Evolutionary conservation across 306 rosid species (phyloP), one percentile per base, ranked within the genome.

Genomic region (Fragaria ananassa): DNA sequence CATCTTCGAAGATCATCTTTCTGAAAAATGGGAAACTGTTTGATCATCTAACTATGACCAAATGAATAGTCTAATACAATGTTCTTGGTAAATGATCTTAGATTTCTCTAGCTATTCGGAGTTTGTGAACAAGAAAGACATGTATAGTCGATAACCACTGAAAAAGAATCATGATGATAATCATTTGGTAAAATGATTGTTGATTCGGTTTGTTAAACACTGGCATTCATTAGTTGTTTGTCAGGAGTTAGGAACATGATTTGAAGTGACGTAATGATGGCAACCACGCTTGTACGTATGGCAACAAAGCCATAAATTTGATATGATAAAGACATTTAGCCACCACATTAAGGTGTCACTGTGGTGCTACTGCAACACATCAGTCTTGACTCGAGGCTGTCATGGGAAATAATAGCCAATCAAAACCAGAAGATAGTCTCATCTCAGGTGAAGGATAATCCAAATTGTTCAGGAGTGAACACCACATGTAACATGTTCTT

Each of bases 301-400:
- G 68, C 42, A 34, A 63, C 68, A 63, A 31, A 17, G 12, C 14
- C 68, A 31, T 56, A n/a, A 53, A 21, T 29, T 54, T 10, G 0
- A 1, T 2, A 29, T 13, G 67, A 75, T 44, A 4, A n/a, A 35
- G 79, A 75, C 79, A 75, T 50, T 47, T 11, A 12, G 72, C 63
- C 7, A 75, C 66, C 72, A 75, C 63, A 44, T 64, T 76, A 50
- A 72, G 41, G 19, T 63, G 3, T 27, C 29, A 27, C 29, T 1
- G 0, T 27, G 29, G 65, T 9, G 8, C 5, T 4, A 4, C 39
- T 5, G 39, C 63, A 66, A 65, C 75, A 56, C 64, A 29, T 13
- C 75, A 29, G 17, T 77, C 60, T 56, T 53, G 44, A 57, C n/a
- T 21, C 29, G 31, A 21, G 62, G 81, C 60, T 27, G 45, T 1